These are phyloP conservation scores for Tubosaeta sp. DNA, from an alignment of 768 basidiomycete species.

Conservation along the genomic window DNA sequence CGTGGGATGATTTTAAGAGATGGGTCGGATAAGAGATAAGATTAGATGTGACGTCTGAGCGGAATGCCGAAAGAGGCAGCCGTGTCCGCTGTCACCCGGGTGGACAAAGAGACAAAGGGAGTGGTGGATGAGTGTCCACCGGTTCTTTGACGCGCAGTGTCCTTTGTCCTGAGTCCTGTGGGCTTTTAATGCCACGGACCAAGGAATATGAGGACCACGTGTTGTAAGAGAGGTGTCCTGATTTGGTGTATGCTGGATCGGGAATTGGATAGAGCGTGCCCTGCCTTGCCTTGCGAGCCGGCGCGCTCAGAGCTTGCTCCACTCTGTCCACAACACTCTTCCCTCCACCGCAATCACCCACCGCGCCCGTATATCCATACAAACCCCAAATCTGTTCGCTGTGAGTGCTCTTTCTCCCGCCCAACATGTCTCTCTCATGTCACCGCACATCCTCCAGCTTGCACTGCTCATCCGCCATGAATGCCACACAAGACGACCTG, in stretches of 20 bases:
- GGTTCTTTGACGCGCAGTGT: no score
- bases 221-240: constrained; percentile 24
- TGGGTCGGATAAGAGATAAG: constrained; percentile 20
- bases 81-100: constrained; percentile 3
- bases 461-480: constrained; percentile 16
- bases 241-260: constrained; percentile 24
- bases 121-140: neutral
- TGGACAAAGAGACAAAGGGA: constrained; percentile 7
- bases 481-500: constrained; percentile 1
- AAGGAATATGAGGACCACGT: constrained; percentile 22
- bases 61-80: constrained; percentile 1
- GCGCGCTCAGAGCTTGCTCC: constrained; percentile 23
- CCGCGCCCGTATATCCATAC: neutral
- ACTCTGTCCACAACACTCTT: neutral
- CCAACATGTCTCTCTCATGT: constrained; percentile 8
- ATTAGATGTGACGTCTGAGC: constrained; percentile 23
- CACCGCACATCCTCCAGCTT: constrained; percentile 10
- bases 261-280: constrained; percentile 29
- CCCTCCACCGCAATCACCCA: neutral
- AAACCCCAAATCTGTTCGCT: constrained; percentile 4
- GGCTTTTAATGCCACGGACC: no score
- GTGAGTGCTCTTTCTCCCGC: constrained; percentile 7
- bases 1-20: neutral
- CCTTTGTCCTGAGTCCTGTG: neutral
- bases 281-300: constrained; percentile 32